Evolutionary conservation across 2,329 filamentous ascomycete species (phyloP).

Genomic region (Hortaea sp.): DNA sequence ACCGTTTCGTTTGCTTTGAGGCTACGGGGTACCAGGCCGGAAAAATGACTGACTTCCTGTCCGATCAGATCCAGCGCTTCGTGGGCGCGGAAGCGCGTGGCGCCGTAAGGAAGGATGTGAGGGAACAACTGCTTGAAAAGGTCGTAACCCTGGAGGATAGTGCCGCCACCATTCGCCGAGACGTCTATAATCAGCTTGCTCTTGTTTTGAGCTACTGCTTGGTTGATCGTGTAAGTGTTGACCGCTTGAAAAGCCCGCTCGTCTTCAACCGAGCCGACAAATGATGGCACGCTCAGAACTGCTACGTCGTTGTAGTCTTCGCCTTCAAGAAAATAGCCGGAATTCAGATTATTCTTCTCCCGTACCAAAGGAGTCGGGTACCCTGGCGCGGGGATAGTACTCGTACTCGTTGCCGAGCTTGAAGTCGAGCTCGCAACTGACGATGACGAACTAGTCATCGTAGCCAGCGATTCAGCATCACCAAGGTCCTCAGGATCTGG

Average conservation of each 20-base stretch:
- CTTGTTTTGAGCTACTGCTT: slow-evolving; percentile 40
- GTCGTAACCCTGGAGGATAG: slow-evolving; percentile 51
- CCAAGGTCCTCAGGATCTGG: slow-evolving; percentile 8
- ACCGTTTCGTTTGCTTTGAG: slow-evolving; percentile 30
- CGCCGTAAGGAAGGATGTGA: slow-evolving; percentile 38
- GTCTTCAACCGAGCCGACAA: slow-evolving; percentile 24
- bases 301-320: slow-evolving; percentile 37
- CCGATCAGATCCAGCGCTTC: slow-evolving; percentile 37
- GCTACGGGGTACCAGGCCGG: slow-evolving; percentile 23
- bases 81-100: slow-evolving; percentile 41
- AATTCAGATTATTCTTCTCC: slow-evolving; percentile 33
- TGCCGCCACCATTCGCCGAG: slow-evolving; percentile 49
- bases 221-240: slow-evolving; percentile 32
- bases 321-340: slow-evolving; percentile 37
- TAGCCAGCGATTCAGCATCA: slow-evolving; percentile 4
- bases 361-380: slow-evolving; percentile 33
- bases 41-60: slow-evolving; percentile 27
- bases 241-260: slow-evolving; percentile 31
- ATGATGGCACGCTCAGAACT: slow-evolving; percentile 35
- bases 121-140: slow-evolving; percentile 51
- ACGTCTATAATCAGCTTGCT: slow-evolving; percentile 53
- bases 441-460: slow-evolving; percentile 7
- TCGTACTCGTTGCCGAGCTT: slow-evolving; percentile 7
- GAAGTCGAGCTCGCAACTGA: slow-evolving; percentile 8
- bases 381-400: slow-evolving; percentile 28